Evolutionary conservation across 345 rosid genomes (phyloP).

Genomic region (Turritis glabra): DNA sequence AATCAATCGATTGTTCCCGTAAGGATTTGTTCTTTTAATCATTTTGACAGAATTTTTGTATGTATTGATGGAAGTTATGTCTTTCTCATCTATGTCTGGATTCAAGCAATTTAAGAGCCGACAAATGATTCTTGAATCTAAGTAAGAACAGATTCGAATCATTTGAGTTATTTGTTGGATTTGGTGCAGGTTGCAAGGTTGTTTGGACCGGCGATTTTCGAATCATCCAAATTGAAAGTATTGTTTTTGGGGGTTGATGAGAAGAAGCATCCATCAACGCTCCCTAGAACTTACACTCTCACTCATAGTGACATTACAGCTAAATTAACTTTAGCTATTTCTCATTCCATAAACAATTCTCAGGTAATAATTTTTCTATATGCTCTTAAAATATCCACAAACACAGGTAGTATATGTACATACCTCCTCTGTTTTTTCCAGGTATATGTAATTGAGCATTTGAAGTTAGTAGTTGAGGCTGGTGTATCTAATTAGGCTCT

Average conservation of each 20-base stretch:
- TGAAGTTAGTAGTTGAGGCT: neutral
- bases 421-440: too few species aligned
- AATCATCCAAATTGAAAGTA: constrained; percentile 90
- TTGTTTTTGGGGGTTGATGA: constrained; percentile 89
- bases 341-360: constrained; percentile 85
- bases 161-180: neutral
- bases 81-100: neutral
- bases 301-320: constrained; percentile 92
- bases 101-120: neutral
- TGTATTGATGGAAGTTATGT: neutral
- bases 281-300: constrained; percentile 89
- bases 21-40: constrained; percentile 13
- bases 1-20: constrained; percentile 59
- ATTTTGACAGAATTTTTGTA: neutral
- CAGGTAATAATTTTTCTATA: constrained; percentile 59
- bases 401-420: neutral
- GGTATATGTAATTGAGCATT: too few species aligned
- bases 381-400: neutral
- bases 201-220: constrained; percentile 93
- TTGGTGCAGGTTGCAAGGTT: constrained; percentile 72
- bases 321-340: constrained; percentile 82
- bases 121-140: neutral
- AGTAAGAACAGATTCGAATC: neutral
- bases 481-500: neutral
- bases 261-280: constrained; percentile 84